Evolutionary conservation across 129 eudicot species (phyloP).

Genomic region (Arctium lappa): DNA sequence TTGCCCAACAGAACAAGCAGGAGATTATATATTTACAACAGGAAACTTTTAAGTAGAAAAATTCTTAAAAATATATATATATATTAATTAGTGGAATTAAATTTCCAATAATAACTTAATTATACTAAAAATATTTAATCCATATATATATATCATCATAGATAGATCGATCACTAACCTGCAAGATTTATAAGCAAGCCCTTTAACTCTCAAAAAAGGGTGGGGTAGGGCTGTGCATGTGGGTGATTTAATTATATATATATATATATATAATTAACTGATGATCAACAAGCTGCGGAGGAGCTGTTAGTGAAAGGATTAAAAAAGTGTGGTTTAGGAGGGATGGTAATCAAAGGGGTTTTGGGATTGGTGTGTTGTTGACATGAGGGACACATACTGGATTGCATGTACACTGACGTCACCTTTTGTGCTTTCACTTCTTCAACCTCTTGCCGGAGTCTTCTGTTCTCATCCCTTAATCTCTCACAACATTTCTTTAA

Average conservation of each 20-base stretch:
- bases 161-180: not conserved
- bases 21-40: not conserved
- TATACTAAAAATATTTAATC: not conserved
- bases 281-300: conserved; percentile 34
- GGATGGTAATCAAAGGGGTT: conserved; percentile 12
- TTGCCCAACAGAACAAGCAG: not conserved
- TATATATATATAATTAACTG: not conserved
- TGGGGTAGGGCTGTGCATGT: conserved; percentile 17
- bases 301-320: conserved; percentile 23
- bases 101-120: not conserved
- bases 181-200: conserved; percentile 7
- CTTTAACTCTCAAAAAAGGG: conserved; percentile 15
- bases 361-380: conserved; percentile 40
- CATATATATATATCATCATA: not conserved
- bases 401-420: conserved; percentile 68
- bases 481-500: conserved; percentile 72
- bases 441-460: conserved; percentile 70
- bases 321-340: conserved; percentile 14
- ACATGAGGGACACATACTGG: conserved; percentile 86
- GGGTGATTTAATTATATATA: conserved; percentile 13
- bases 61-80: not conserved
- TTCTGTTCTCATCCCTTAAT: conserved; percentile 70
- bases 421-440: conserved; percentile 54
- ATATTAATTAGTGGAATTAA: too few relatives aligned
- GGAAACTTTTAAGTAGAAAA: not conserved